Evolutionary conservation across 116 monocot genomes (phyloP).

Genomic region (Dioscorea cayenensis): DNA sequence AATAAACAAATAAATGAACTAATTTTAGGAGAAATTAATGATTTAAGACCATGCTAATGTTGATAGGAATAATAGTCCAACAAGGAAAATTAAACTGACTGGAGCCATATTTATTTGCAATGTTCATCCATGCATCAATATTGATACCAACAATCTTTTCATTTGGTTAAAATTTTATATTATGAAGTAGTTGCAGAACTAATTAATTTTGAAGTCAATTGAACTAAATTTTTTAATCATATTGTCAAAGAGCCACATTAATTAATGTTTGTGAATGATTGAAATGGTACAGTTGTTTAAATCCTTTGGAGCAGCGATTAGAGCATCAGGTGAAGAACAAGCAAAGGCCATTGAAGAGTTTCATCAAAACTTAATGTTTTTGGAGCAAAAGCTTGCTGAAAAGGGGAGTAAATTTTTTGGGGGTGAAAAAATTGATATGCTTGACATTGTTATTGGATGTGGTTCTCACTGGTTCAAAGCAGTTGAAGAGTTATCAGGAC

Average conservation of each 20-base stretch:
- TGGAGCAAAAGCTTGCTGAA: conserved; percentile 59
- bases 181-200: too few relatives aligned
- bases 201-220: too few relatives aligned
- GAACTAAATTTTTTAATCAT: too few relatives aligned
- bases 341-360: conserved; percentile 38
- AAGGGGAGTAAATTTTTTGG: conserved; percentile 68
- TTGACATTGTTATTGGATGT: conserved; percentile 73
- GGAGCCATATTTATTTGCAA: too few relatives aligned
- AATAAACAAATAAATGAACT: too few relatives aligned
- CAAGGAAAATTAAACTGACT: too few relatives aligned
- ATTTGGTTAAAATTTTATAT: too few relatives aligned
- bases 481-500: conserved; percentile 55
- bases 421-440: conserved; percentile 56
- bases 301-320: conserved; percentile 56
- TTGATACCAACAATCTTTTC: too few relatives aligned
- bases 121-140: too few relatives aligned
- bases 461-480: conserved; percentile 56
- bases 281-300: conserved; percentile 42
- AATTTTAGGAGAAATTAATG: too few relatives aligned
- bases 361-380: conserved; percentile 33
- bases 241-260: background rate
- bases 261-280: background rate
- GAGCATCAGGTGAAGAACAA: conserved; percentile 42
- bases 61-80: too few relatives aligned
- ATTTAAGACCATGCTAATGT: too few relatives aligned